A percentile compares a stretch with the other conserved stretches of the same genome.
Conservation (phyloP, 2,329 filamentous ascomycete genomes). For the Fusarium annulatum region DNA sequence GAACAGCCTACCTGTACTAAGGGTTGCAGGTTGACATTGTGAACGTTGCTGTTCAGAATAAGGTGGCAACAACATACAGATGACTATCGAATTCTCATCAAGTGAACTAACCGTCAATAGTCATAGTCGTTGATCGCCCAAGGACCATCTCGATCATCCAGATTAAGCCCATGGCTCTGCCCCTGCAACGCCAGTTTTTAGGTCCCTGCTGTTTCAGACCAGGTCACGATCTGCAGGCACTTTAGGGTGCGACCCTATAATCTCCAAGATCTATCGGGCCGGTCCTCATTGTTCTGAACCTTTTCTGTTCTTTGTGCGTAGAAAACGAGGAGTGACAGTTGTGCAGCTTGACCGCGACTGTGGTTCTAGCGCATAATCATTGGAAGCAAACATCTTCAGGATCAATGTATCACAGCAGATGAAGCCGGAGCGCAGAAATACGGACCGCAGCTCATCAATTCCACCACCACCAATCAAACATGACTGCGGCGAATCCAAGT, state of each 20-base stretch:
- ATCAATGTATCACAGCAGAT: conserved; percentile 11
- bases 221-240: conserved; percentile 35
- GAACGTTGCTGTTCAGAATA: not conserved
- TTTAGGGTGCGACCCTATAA: conserved; percentile 36
- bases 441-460: not conserved
- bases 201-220: conserved; percentile 30
- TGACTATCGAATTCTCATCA: not conserved
- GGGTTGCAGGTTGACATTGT: not conserved
- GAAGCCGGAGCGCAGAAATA: not conserved
- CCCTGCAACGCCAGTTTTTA: conserved; percentile 8
- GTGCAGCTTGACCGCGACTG: conserved; percentile 10
- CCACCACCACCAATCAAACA: not conserved
- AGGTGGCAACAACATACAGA: not conserved
- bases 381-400: conserved; percentile 12
- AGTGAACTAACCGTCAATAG: not conserved
- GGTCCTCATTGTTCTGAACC: conserved; percentile 13
- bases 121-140: not conserved
- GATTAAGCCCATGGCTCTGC: conserved; percentile 16
- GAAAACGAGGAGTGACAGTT: conserved; percentile 17
- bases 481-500: not conserved
- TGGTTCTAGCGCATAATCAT: not conserved
- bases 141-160: conserved; percentile 4
- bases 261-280: conserved; percentile 39
- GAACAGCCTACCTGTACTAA: not conserved
- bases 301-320: conserved; percentile 8